These are phyloP conservation scores for Gossypium davidsonii DNA, from an alignment of 441 rosid species.

Conservation along the genomic window DNA sequence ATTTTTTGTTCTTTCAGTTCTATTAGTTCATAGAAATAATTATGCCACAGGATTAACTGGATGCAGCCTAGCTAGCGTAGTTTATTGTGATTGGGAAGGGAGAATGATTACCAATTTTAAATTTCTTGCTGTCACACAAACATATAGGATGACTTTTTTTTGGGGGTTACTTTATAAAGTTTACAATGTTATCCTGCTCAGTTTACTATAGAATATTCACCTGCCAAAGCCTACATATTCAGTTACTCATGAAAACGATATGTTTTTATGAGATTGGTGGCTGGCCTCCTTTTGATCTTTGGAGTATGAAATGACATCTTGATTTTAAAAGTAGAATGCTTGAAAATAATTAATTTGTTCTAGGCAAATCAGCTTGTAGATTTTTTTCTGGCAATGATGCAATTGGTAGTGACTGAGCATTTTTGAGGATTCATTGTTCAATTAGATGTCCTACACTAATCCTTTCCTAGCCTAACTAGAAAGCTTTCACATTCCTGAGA, in stretches of 20 bases:
- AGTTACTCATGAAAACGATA: not conserved
- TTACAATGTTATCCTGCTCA: not conserved
- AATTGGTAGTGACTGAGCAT: not conserved
- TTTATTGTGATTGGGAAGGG: not conserved
- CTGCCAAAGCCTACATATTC: not conserved
- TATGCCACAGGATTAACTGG: not conserved
- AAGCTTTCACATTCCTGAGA: not conserved
- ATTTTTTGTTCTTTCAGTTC: not conserved
- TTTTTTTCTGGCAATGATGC: not conserved
- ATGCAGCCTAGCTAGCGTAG: not conserved
- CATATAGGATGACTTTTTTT: not conserved
- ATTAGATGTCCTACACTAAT: not conserved
- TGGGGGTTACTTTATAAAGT: not conserved
- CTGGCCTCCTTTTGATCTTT: not conserved
- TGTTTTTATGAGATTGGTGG: not conserved
- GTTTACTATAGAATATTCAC: not conserved
- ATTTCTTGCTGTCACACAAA: not conserved
- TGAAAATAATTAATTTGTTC: not conserved
- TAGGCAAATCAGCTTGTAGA: not conserved
- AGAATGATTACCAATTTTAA: not conserved
- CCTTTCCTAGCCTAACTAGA: not conserved
- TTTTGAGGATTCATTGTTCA: not conserved
- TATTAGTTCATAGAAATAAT: not conserved
- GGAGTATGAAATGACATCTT: not conserved
- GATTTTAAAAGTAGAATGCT: not conserved